Evolutionary conservation across 257 asterid genomes (phyloP).

Genomic region (Eustoma russellianum): DNA sequence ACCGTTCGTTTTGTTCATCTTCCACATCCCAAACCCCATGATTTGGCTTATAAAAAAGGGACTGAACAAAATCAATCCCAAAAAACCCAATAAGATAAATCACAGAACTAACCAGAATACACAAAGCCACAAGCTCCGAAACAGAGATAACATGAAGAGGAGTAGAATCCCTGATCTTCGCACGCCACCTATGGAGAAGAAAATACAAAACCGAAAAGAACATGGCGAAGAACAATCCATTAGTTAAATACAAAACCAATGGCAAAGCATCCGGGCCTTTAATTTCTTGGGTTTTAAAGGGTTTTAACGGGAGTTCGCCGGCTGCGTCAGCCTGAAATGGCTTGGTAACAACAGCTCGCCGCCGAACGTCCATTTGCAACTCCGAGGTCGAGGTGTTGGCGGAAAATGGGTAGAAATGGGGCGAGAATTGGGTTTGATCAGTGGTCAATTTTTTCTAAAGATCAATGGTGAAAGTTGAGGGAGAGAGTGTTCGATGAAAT

Average conservation of each 20-base stretch:
- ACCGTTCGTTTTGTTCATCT: constrained; percentile 9
- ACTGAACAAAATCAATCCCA: constrained; percentile 41
- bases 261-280: constrained; percentile 23
- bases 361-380: constrained; percentile 34
- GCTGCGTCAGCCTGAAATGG: constrained; percentile 8
- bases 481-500: no score
- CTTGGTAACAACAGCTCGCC: constrained; percentile 15
- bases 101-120: constrained; percentile 26
- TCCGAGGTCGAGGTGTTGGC: background rate
- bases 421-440: no score
- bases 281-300: constrained; percentile 8
- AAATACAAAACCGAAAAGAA: constrained; percentile 41
- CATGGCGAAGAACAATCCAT: constrained; percentile 34
- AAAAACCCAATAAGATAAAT: constrained; percentile 40
- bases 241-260: constrained; percentile 27
- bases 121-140: constrained; percentile 37
- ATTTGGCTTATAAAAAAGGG: constrained; percentile 26
- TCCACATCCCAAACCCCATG: constrained; percentile 36
- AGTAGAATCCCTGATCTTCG: constrained; percentile 36
- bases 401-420: no score
- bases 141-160: constrained; percentile 40
- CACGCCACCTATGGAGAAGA: constrained; percentile 40
- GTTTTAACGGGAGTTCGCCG: constrained; percentile 19
- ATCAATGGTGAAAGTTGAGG: no score
- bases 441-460: no score